These are phyloP conservation scores for Scedosporium dehoogii DNA, from an alignment of 2,329 filamentous ascomycete species.

Conservation along the genomic window DNA sequence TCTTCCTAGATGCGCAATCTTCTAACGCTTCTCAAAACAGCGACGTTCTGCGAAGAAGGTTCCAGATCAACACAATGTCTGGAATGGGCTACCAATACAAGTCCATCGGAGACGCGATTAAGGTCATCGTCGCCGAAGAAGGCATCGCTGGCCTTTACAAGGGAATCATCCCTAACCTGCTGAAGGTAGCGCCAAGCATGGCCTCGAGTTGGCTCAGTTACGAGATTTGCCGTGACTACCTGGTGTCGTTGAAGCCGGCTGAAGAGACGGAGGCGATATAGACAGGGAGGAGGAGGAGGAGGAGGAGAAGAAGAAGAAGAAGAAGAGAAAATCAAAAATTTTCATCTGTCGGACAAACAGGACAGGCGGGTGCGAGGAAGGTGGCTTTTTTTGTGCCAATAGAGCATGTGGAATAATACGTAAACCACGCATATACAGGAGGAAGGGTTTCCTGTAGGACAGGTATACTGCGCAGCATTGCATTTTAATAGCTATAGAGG, in stretches of 20 bases:
- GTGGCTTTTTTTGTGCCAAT: not conserved
- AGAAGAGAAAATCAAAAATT: conserved; percentile 9
- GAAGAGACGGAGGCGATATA: conserved; percentile 14
- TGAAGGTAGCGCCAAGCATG: conserved; percentile 98
- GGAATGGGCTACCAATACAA: conserved; percentile 97
- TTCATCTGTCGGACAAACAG: conserved; percentile 6
- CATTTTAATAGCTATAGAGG: not conserved
- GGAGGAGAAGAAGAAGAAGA: not conserved
- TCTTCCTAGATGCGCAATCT: conserved; percentile 6
- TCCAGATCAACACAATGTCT: conserved; percentile 99
- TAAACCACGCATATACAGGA: not conserved
- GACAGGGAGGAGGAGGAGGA: not conserved
- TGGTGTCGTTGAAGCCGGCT: conserved; percentile 51
- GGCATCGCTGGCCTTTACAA: conserved; percentile 85
- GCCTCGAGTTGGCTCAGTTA: conserved; percentile 97
- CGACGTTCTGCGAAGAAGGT: conserved; percentile 83
- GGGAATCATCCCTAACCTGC: conserved; percentile 85
- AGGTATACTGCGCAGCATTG: not conserved
- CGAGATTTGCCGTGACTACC: conserved; percentile 81
- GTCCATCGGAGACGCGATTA: conserved; percentile 72
- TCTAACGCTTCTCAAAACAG: conserved; percentile 32
- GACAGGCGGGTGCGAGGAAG: not conserved
- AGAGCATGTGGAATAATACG: not conserved
- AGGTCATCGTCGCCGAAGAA: conserved; percentile 73
- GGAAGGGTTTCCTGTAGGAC: not conserved